Conservation (phyloP, 1,284 basidiomycete species). For the Puccinia sorghi region DNA sequence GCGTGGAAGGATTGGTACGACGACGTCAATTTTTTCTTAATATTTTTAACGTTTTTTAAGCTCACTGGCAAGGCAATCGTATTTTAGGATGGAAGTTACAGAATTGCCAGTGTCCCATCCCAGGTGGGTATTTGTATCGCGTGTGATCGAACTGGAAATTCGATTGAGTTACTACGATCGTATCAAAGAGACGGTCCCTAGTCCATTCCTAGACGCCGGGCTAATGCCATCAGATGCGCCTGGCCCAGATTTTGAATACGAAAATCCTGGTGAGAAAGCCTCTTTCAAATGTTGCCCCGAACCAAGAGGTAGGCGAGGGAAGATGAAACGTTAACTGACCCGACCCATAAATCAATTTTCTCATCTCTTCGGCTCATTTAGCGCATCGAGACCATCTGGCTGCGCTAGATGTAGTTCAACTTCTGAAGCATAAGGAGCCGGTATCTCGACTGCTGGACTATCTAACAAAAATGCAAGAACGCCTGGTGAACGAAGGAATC, state of each 20-base stretch:
- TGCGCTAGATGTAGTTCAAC: slow-evolving; percentile 75
- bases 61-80: slow-evolving; percentile 36
- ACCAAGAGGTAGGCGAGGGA: not conserved
- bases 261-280: slow-evolving; percentile 66
- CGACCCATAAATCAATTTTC: not conserved
- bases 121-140: slow-evolving; percentile 80
- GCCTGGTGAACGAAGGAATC: slow-evolving; percentile 63
- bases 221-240: slow-evolving; percentile 75
- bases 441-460: slow-evolving; percentile 76
- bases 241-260: slow-evolving; percentile 79
- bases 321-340: not conserved
- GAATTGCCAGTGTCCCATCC: slow-evolving; percentile 72
- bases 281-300: not conserved
- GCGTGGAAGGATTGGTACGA: slow-evolving; percentile 98
- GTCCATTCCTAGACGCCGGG: slow-evolving; percentile 69
- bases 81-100: slow-evolving; percentile 39
- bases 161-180: slow-evolving; percentile 91
- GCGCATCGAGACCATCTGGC: slow-evolving; percentile 75
- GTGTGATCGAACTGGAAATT: slow-evolving; percentile 84
- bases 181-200: slow-evolving; percentile 81
- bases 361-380: slow-evolving; percentile 55
- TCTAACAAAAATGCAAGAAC: slow-evolving; percentile 69
- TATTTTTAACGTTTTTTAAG: slow-evolving; percentile 40
- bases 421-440: slow-evolving; percentile 70
- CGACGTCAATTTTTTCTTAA: not conserved